Base-by-base conservation (phyloP, 2,329 filamentous ascomycete species). In the Lecanosticta acicola region DNA sequence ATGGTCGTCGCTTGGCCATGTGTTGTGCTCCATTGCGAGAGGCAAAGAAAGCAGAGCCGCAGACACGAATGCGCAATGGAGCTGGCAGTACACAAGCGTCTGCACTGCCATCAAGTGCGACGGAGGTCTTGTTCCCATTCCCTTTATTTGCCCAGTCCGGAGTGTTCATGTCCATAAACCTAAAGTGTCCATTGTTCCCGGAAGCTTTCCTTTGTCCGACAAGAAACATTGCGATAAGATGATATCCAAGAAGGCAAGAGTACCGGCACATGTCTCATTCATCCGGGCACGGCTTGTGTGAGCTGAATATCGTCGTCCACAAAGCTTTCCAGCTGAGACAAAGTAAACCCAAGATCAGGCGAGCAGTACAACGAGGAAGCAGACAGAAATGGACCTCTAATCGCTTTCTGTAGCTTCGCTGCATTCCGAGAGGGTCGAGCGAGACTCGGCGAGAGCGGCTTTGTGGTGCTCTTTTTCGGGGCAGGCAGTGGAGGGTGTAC, bases 261-360 rank as follows among this genome's bases (percentile, higher is more conserved):
- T n/a, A n/a, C n/a, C n/a, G n/a, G n/a, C n/a, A n/a, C n/a, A n/a
- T n/a, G n/a, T n/a, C n/a, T 29, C 24, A 7, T 5, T 57, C 49
- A 60, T 19, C 49, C 58, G 32, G 49, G 51, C 3, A 38, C 39
- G 11, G 41, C 50, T 43, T 66, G 63, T 26, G 62, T 65, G 32
- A 67, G 53, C 45, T 65, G 56, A 10, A 67, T 43, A 32, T 66
- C 63, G 33, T 66, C 62, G 17, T 62, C 59, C 16, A 65, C 56
- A 44, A 64, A 60, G 41, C 32, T 52, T 29, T 67, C 63, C n/a
- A 66, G 51, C 45, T 67, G 61, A 4, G 55, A 54, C 17, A 59
- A 34, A 2, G 55, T 65, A 46, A 65, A 62, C 11, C 57, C 62
- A 26, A 54, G 43, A 18, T 56, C 51, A 2, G 51, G 46, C 2